These are phyloP conservation scores for Aspergillus amoenus DNA, from an alignment of 2,329 filamentous ascomycete genomes.

Conservation along the genomic window DNA sequence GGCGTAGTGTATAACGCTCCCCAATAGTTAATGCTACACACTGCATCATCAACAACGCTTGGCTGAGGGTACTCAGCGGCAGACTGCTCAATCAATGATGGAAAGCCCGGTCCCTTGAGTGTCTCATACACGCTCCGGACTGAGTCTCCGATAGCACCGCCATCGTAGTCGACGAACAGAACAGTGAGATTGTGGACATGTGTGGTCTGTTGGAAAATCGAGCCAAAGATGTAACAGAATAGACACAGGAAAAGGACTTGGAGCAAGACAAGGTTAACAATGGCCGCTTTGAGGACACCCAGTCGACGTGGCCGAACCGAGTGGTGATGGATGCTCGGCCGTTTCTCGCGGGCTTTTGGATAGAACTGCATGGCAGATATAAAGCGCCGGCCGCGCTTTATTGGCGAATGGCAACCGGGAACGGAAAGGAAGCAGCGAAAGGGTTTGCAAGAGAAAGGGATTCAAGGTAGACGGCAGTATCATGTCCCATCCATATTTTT, in stretches of 20 bases:
- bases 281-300: too few relatives aligned
- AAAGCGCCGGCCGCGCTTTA: too few relatives aligned
- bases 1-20: constrained; percentile 30
- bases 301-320: too few relatives aligned
- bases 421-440: too few relatives aligned
- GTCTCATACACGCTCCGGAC: constrained; percentile 32
- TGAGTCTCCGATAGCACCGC: constrained; percentile 33
- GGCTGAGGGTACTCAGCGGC: constrained; percentile 19
- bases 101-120: constrained; percentile 29
- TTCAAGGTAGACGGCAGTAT: too few relatives aligned
- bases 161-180: constrained; percentile 42
- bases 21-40: constrained; percentile 40
- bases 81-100: constrained; percentile 28
- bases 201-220: constrained; percentile 33
- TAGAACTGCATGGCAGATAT: too few relatives aligned
- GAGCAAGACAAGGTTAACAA: too few relatives aligned
- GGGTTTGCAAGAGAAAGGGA: too few relatives aligned
- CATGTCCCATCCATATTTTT: too few relatives aligned
- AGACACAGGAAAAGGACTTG: constrained; percentile 33
- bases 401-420: too few relatives aligned
- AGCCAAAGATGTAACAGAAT: constrained; percentile 39
- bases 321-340: too few relatives aligned
- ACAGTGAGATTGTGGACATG: constrained; percentile 37
- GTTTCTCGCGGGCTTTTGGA: too few relatives aligned
- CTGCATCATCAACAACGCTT: constrained; percentile 20